phyloP scores from a whole-genome alignment of 1,139 yeast genomes.

The Scheffersomyces illinoinensis region DNA sequence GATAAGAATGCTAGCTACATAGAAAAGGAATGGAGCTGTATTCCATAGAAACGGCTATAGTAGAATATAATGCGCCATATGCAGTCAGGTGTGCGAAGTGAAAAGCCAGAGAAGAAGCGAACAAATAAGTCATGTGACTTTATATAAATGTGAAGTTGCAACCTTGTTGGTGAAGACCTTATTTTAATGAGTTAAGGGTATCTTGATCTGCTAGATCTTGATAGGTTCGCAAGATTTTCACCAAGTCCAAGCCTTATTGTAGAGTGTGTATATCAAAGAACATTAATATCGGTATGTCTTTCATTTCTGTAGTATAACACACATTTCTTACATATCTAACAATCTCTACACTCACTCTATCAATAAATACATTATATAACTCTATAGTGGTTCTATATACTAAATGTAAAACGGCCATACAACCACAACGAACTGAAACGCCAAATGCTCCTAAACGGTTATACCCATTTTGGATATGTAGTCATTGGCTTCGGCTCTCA shows the following conservation, averaged over 20 bases:
- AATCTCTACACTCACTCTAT: not conserved
- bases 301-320: not conserved
- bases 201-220: no score
- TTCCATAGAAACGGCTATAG: not conserved
- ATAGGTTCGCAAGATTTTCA: not conserved
- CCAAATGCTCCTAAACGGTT: not conserved
- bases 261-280: no score
- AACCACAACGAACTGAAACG: not conserved
- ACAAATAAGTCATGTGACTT: not conserved
- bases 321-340: not conserved
- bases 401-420: not conserved
- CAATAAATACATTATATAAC: not conserved
- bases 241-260: not conserved
- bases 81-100: not conserved
- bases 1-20: no score
- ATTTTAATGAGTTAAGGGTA: not conserved
- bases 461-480: constrained; percentile 65
- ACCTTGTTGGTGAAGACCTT: not conserved
- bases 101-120: not conserved
- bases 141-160: not conserved
- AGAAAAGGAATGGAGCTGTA: no score
- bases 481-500: constrained; percentile 53
- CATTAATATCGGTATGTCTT: no score
- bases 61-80: not conserved
- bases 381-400: not conserved